Evolutionary conservation across 2,329 filamentous ascomycete species (phyloP).

Genomic region (Septoria petroselini): DNA sequence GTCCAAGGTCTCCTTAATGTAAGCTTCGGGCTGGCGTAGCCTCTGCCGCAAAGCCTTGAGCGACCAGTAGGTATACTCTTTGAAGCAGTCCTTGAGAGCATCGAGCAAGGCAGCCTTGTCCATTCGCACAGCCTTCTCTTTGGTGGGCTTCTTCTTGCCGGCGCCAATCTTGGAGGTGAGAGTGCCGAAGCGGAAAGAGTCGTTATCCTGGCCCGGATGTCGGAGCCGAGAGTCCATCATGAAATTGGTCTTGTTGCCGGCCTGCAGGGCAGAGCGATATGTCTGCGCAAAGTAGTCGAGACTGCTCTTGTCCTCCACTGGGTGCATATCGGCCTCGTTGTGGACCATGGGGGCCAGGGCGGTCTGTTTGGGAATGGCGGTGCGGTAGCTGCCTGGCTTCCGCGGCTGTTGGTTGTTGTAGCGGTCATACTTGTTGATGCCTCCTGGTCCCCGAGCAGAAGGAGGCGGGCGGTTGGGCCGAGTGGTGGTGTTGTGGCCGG

Average conservation of each 20-base stretch:
- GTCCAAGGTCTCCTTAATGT: conserved; percentile 79
- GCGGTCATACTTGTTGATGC: conserved; percentile 26
- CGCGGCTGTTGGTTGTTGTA: conserved; percentile 24
- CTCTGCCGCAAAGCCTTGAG: conserved; percentile 77
- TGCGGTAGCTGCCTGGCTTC: conserved; percentile 33
- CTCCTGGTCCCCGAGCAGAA: conserved; percentile 23
- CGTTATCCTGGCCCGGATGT: conserved; percentile 27
- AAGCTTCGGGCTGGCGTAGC: conserved; percentile 87
- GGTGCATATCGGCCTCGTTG: conserved; percentile 71
- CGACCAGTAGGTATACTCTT: conserved; percentile 86
- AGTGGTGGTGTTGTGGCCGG: conserved; percentile 48
- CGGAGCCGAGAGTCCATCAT: conserved; percentile 30
- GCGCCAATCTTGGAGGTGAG: conserved; percentile 33
- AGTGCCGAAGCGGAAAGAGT: conserved; percentile 39
- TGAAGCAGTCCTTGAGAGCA: conserved; percentile 78
- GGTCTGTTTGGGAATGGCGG: conserved; percentile 64
- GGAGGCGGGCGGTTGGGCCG: conserved; percentile 12
- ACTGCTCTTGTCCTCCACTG: conserved; percentile 68
- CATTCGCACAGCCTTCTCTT: conserved; percentile 85
- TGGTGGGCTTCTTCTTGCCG: conserved; percentile 47
- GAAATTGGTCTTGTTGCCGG: conserved; percentile 51
- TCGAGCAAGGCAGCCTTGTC: conserved; percentile 84
- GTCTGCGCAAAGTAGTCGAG: conserved; percentile 47
- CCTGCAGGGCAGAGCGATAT: conserved; percentile 37
- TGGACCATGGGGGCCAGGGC: conserved; percentile 68